Evolutionary conservation across 1,284 basidiomycete genomes (phyloP).

Genomic region (Cryptococcus sp.): DNA sequence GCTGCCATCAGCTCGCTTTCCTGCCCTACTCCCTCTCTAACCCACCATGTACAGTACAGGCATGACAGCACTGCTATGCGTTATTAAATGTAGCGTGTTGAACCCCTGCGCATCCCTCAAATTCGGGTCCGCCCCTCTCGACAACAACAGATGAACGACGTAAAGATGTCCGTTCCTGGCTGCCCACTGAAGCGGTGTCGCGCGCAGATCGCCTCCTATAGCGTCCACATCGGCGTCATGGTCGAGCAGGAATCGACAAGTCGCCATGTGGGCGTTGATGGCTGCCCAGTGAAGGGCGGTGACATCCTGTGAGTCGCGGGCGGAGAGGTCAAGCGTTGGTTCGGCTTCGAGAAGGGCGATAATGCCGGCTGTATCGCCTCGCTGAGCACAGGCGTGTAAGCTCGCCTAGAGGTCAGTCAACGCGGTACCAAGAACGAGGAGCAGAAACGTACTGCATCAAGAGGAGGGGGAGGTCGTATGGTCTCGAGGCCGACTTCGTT

Average conservation of each 20-base stretch:
- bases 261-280: constrained; percentile 46
- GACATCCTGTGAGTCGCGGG: constrained; percentile 83
- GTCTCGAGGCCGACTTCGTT: constrained; percentile 32
- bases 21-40: too few species aligned
- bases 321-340: constrained; percentile 66
- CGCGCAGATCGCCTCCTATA: constrained; percentile 88
- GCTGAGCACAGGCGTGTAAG: constrained; percentile 80
- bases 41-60: constrained; percentile 73
- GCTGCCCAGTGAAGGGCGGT: constrained; percentile 97
- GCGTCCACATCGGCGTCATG: constrained; percentile 94
- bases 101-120: constrained; percentile 91
- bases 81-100: constrained; percentile 90
- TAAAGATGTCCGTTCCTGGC: constrained; percentile 92
- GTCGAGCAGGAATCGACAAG: constrained; percentile 64
- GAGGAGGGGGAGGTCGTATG: constrained; percentile 19
- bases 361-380: constrained; percentile 70
- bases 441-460: constrained; percentile 14
- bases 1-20: constrained; percentile 24
- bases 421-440: not conserved
- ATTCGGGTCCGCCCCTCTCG: constrained; percentile 84
- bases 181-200: constrained; percentile 97
- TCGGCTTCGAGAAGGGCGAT: constrained; percentile 62
- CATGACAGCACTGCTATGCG: constrained; percentile 92
- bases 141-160: constrained; percentile 82
- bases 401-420: constrained; percentile 43